A percentile compares a stretch with the other conserved stretches of the same genome.
phyloP scores from a whole-genome alignment of 257 asterid genomes.

The Nemophila menziesii region DNA sequence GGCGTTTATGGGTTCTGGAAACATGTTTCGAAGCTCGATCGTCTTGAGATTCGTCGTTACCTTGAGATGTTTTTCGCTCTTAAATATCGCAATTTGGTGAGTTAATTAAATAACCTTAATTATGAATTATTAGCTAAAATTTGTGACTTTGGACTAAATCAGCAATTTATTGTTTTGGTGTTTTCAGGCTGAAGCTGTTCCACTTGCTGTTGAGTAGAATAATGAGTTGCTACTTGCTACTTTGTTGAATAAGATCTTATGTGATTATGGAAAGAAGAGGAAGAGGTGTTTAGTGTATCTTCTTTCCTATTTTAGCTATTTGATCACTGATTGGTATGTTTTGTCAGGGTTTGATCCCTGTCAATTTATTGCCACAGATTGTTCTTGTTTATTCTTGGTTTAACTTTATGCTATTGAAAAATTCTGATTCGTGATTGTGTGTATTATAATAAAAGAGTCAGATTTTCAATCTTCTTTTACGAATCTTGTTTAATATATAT shows the following conservation, averaged over 20 bases:
- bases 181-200: constrained; percentile 75
- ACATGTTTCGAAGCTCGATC: constrained; percentile 72
- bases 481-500: no score
- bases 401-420: background rate
- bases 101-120: constrained; percentile 8
- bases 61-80: constrained; percentile 90
- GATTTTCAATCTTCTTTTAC: background rate
- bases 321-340: background rate
- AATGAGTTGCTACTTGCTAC: no score
- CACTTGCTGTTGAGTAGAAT: constrained; percentile 49
- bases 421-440: background rate
- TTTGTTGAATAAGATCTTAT: no score
- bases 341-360: background rate
- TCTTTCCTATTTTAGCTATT: no score
- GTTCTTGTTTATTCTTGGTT: background rate
- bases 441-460: background rate
- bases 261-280: no score
- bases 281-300: no score
- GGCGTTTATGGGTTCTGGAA: constrained; percentile 97
- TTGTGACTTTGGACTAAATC: background rate
- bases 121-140: background rate
- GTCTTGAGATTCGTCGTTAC: constrained; percentile 71
- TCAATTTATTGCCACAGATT: background rate
- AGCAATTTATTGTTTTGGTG: constrained; percentile 2
- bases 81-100: constrained; percentile 69